Conservation (phyloP, 2,329 filamentous ascomycete species). For the Arthrinium phaeospermum region DNA sequence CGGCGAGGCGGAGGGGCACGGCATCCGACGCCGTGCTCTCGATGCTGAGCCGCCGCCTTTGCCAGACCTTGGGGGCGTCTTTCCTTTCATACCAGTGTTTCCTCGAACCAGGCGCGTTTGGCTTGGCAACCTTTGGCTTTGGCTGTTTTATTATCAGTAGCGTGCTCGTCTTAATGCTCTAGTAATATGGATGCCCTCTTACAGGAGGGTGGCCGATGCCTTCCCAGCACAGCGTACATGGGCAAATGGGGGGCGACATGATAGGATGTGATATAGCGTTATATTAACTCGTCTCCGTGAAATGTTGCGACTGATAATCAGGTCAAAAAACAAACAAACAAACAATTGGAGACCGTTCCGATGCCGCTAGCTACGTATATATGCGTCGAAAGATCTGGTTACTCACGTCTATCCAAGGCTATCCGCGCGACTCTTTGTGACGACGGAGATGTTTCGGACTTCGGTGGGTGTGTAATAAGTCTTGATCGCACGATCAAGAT, state of each 20-base stretch:
- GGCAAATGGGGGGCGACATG: conserved; percentile 19
- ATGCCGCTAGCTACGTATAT: neutral
- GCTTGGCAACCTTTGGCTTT: neutral
- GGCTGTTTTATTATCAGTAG: neutral
- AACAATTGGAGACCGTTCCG: neutral
- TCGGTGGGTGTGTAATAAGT: neutral
- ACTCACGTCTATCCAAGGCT: neutral
- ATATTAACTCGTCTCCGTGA: neutral
- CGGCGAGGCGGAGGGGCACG: conserved; percentile 31
- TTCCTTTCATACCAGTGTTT: conserved; percentile 22
- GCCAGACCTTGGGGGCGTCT: conserved; percentile 25
- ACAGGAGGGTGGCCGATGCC: conserved; percentile 17
- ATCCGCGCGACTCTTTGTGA: neutral
- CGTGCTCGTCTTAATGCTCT: neutral
- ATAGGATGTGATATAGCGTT: neutral
- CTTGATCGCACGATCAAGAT: neutral
- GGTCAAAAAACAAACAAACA: neutral
- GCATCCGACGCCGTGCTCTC: conserved; percentile 36
- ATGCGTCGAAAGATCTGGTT: neutral
- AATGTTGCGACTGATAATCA: neutral
- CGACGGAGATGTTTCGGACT: conserved; percentile 5
- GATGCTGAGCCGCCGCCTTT: conserved; percentile 27
- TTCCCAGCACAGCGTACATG: conserved; percentile 22
- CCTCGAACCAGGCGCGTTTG: conserved; percentile 17
- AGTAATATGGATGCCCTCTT: neutral